Conservation (phyloP, 73 alveolate genomes). For the Paramecium tetraurelia region DNA sequence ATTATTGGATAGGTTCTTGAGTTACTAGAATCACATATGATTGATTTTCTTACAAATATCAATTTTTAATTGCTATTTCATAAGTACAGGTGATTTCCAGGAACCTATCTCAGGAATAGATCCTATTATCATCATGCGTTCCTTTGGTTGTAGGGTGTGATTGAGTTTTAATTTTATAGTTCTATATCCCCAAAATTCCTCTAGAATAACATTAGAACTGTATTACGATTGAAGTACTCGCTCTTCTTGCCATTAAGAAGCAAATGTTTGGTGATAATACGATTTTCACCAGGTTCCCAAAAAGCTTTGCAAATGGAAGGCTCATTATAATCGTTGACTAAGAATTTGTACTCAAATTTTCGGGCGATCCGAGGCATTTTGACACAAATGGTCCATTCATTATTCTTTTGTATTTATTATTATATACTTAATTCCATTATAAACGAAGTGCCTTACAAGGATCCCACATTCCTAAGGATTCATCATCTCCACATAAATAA, state of each 20-base stretch:
- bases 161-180: slow-evolving; percentile 7
- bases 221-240: slow-evolving; percentile 34
- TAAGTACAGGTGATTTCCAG: slow-evolving; percentile 34
- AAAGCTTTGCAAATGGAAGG: neutral
- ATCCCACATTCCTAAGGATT: slow-evolving; percentile 12
- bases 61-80: neutral
- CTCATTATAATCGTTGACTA: neutral
- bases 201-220: neutral
- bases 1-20: neutral
- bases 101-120: slow-evolving; percentile 23
- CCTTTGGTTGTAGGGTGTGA: neutral
- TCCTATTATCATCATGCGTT: slow-evolving; percentile 22
- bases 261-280: neutral
- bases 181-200: slow-evolving; percentile 45
- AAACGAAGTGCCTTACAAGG: slow-evolving; percentile 6
- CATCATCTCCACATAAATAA: slow-evolving; percentile 21
- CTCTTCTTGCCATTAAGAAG: neutral
- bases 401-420: neutral
- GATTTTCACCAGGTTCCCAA: slow-evolving; percentile 52
- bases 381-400: neutral
- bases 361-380: neutral
- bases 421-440: neutral
- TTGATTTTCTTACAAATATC: neutral
- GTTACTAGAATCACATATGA: neutral
- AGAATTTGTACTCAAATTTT: slow-evolving; percentile 14